These are phyloP conservation scores for Aureobasidium sp. DNA, from an alignment of 2,329 filamentous ascomycete species.

Conservation along the genomic window DNA sequence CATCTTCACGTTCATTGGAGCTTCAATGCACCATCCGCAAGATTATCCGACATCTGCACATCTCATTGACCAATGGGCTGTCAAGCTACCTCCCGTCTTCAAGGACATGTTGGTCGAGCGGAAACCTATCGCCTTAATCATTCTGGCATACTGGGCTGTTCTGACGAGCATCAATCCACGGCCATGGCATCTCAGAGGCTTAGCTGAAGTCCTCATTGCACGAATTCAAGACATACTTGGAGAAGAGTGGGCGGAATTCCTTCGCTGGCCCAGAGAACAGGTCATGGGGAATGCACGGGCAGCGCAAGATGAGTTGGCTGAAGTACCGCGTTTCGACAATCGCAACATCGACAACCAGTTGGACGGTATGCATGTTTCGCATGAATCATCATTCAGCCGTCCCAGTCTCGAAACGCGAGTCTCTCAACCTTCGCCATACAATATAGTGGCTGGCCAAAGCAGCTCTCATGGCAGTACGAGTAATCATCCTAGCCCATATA, in stretches of 20 bases:
- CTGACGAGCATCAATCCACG: neutral
- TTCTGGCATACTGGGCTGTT: constrained; percentile 7
- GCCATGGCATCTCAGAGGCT: neutral
- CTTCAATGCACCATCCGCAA: neutral
- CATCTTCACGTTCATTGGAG: neutral
- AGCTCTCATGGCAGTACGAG: neutral
- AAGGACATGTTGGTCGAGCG: constrained; percentile 5
- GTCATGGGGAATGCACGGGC: neutral
- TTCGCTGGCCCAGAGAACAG: constrained; percentile 3
- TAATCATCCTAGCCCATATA: neutral
- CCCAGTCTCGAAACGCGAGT: neutral
- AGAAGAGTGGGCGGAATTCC: neutral
- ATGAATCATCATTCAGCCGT: neutral
- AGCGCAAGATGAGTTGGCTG: neutral
- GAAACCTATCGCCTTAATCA: constrained; percentile 4
- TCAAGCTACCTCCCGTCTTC: neutral
- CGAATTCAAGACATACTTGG: neutral
- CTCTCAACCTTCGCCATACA: neutral
- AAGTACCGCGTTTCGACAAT: neutral
- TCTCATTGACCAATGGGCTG: neutral
- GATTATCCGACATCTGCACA: neutral
- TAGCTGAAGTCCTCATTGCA: neutral
- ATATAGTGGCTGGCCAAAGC: neutral
- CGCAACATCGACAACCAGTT: neutral
- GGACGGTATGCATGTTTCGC: neutral